Evolutionary conservation across 2,329 filamentous ascomycete genomes (phyloP), one percentile per base, ranked within the genome.

Genomic region (Aspergillus tanneri): DNA sequence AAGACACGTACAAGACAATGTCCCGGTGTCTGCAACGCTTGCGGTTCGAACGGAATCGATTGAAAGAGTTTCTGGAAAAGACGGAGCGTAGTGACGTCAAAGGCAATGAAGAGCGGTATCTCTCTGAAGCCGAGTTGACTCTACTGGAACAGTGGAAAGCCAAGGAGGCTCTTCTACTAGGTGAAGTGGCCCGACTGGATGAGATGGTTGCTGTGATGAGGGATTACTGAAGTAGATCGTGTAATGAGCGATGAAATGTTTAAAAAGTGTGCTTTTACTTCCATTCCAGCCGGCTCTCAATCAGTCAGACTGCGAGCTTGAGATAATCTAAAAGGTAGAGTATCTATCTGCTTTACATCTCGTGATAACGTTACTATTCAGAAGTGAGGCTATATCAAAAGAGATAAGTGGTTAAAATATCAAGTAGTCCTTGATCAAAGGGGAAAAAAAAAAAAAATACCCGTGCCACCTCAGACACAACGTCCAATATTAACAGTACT

Each of bases 1-100:
- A 95, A 54, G 86, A 89, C 50, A 82, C 87, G 0, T 97, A 96
- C 75, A 95, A 95, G 68, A 81, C 85, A 22, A 96, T 97, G 88
- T 80, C 90, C 12, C 83, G 91, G 47, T 87, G 87, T 54, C 68
- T 96, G 40, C 88, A 96, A 67, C 86, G 90, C 19, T 79, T 95
- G 19, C 81, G 84, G 27, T 82, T 88, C 22, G 89, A 96, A 68
- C 82, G 87, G 30, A 79, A 82, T 41, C 83, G 83, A 55, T 81
- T 89, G 49, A 80, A 83, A 54, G 82, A 84, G 44, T 83, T 95
- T 19, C 77, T 97, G 23, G 81, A 85, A 22, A 88, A 96, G 66
- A 86, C 90, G 1, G 86, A 93, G 63, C 84, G 93, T 43, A 87
- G 84, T 18, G 92, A 97, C 66, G 88, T 96, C 21, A 84, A 87